Evolutionary conservation across 2,329 filamentous ascomycete species (phyloP), one percentile per base, ranked within the genome.

Genomic region (Elsinoe perseae): DNA sequence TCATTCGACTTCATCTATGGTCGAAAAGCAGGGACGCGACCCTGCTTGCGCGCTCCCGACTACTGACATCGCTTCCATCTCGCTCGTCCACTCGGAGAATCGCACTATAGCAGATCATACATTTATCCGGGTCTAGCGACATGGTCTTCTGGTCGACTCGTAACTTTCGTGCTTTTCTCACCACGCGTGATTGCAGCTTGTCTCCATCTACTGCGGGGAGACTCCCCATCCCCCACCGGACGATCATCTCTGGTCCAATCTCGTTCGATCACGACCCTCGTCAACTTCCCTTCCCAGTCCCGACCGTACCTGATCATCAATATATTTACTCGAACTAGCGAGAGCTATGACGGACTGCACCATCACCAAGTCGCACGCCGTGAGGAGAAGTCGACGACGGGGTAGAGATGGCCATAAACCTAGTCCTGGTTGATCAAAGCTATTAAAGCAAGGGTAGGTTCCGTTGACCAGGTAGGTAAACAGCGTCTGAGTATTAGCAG

Each of bases 221-320:
- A 18, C 27, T 50, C 44, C 14, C 14, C 25, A 16, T 27, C 20
- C 48, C 48, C 48, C 48, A 52, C 30, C 48, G 48, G 48, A 25
- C 28, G 18, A 9, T 34, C 32, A 20, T 18, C 44, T 30, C 12
- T 28, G 4, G 7, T 25, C 43, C 25, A 48, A 30, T 28, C 43
- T 48, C 18, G 43, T 48, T 48, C 43, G 4, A 48, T 25, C 43
- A 27, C 20, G 16, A 20, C 20, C 25, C 43, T 48, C 43, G 25
- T 52, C 48, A 52, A 52, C 48, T 52, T 52, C 48, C 48, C 48
- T 52, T 52, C 48, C 25, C 28, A 52, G 48, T 3, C 25, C 28
- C 48, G 48, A 52, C 48, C 20, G 48, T 52, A 36, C 48, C 48
- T 52, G 48, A 52, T 52, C 48, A 36, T 25, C 48, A 34, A 20